These are phyloP conservation scores for Amanita muscaria DNA, from an alignment of 768 basidiomycete species.

Conservation along the genomic window DNA sequence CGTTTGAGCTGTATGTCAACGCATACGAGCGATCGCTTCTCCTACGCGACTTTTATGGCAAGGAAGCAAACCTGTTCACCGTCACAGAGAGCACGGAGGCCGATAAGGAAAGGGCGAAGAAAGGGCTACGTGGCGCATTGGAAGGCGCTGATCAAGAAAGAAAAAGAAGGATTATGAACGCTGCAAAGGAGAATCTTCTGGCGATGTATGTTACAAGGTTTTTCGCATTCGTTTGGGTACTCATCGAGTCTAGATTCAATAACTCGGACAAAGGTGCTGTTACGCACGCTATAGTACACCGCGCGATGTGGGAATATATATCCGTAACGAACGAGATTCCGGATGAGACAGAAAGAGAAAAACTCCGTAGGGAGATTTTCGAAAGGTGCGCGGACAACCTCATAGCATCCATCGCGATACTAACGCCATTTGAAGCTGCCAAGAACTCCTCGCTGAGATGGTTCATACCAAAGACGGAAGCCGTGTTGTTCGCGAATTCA, in stretches of 20 bases:
- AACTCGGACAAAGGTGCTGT: constrained; percentile 87
- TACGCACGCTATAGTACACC: constrained; percentile 81
- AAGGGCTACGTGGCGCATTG: constrained; percentile 60
- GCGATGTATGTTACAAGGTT: constrained; percentile 50
- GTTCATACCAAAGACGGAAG: constrained; percentile 92
- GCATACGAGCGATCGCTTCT: constrained; percentile 77
- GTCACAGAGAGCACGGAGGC: constrained; percentile 44
- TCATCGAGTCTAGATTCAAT: constrained; percentile 55
- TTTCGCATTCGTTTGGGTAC: background rate
- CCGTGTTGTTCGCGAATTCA: constrained; percentile 75
- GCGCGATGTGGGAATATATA: constrained; percentile 82
- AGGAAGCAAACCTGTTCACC: constrained; percentile 67
- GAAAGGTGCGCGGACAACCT: constrained; percentile 46
- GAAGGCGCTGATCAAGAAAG: constrained; percentile 57
- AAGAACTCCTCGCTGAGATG: constrained; percentile 84
- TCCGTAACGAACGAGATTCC: constrained; percentile 45
- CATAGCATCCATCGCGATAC: background rate
- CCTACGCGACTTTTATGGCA: constrained; percentile 84
- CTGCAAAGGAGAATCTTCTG: constrained; percentile 66
- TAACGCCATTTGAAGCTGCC: constrained; percentile 40
- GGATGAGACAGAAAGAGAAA: constrained; percentile 63
- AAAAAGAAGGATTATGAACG: constrained; percentile 53
- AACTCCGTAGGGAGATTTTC: constrained; percentile 68
- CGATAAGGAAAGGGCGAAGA: constrained; percentile 56
- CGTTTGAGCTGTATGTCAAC: constrained; percentile 82